Percentiles rank a stretch among this genome's conserved stretches.
Evolutionary conservation across 495 filamentous ascomycete species (phyloP).

Genomic region (Aspergillus bertholletiae): DNA sequence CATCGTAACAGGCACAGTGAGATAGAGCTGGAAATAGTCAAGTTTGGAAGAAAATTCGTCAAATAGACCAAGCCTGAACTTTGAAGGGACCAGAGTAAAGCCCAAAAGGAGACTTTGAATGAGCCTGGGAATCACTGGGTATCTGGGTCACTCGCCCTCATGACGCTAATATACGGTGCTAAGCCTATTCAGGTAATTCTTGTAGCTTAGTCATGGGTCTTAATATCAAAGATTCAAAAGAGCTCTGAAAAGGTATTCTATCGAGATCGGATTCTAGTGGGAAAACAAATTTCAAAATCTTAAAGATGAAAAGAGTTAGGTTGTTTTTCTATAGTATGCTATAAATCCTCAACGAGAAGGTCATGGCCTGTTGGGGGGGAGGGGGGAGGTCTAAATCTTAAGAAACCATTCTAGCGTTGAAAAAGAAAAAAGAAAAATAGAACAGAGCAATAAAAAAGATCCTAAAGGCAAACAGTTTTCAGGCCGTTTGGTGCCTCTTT

Average conservation of each 20-base stretch:
- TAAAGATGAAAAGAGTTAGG: too few species aligned
- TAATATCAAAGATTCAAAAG: neutral
- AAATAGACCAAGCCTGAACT: neutral
- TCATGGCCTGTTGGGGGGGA: too few species aligned
- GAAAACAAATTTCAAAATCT: too few species aligned
- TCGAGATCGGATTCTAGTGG: too few species aligned
- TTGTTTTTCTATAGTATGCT: too few species aligned
- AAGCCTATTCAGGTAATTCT: neutral
- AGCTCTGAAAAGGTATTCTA: too few species aligned
- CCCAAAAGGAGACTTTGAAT: neutral
- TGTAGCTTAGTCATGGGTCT: slow-evolving; percentile 3
- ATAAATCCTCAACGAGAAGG: too few species aligned
- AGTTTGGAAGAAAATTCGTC: neutral
- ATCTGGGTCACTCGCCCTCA: neutral
- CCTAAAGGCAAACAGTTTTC: neutral
- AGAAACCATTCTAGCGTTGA: too few species aligned
- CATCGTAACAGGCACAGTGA: slow-evolving; percentile 1
- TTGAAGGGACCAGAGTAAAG: too few species aligned
- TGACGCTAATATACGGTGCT: neutral
- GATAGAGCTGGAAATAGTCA: neutral
- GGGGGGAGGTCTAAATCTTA: too few species aligned
- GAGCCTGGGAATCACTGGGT: neutral
- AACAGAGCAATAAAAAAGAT: too few species aligned
- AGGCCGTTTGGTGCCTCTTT: neutral
- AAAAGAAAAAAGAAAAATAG: too few species aligned